Evolutionary conservation across 106 monocot species (phyloP).

Genomic region (Apostasia ramifera): DNA sequence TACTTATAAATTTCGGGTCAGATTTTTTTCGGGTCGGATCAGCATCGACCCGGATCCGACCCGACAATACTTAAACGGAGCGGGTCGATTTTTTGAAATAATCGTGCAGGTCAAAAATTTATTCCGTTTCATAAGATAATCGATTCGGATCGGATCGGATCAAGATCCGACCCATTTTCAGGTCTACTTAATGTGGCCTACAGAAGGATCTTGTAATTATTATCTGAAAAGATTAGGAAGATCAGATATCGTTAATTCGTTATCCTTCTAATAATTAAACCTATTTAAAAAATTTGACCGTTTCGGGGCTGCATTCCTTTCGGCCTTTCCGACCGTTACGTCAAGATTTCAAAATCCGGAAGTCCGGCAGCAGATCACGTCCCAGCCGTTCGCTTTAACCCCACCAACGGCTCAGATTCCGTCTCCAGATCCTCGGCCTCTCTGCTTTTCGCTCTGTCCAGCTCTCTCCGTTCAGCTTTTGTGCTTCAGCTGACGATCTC

Average conservation of each 20-base stretch:
- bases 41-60: too few relatives aligned
- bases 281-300: conserved; percentile 2
- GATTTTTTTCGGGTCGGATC: too few relatives aligned
- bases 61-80: too few relatives aligned
- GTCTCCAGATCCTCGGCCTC: background rate
- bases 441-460: background rate
- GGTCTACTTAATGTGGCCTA: too few relatives aligned
- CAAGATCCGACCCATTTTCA: too few relatives aligned
- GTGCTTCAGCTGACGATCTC: background rate
- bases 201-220: too few relatives aligned
- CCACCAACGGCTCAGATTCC: background rate
- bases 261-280: background rate
- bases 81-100: too few relatives aligned
- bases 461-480: background rate
- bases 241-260: background rate
- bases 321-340: conserved; percentile 3
- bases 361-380: background rate
- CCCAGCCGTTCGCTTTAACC: background rate
- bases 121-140: too few relatives aligned
- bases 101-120: too few relatives aligned
- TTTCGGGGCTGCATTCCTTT: background rate
- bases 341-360: background rate
- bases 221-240: too few relatives aligned
- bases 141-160: too few relatives aligned
- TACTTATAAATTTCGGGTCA: too few relatives aligned